A percentile compares a stretch with the other conserved stretches of the same genome.
phyloP scores from a whole-genome alignment of 1,284 basidiomycete genomes.

The Cutaneotrichosporon mucoides region DNA sequence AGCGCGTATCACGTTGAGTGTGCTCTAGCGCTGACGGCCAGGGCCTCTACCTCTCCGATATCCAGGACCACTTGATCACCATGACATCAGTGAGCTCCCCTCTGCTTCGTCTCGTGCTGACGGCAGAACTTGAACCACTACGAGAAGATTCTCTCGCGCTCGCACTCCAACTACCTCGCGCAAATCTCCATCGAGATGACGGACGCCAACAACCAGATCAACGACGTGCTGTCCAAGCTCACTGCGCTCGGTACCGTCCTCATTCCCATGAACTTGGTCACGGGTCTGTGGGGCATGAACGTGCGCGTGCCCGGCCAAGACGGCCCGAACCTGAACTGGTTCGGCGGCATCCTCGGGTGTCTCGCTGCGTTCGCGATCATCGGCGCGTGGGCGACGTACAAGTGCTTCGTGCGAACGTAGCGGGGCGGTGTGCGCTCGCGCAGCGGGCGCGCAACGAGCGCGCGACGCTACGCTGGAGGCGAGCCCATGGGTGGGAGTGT shows the following conservation, averaged over 20 bases:
- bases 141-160: slow-evolving; percentile 96
- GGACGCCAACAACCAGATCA: slow-evolving; percentile 99
- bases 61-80: slow-evolving; percentile 96
- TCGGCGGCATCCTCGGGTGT: slow-evolving; percentile 70
- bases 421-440: too few species aligned
- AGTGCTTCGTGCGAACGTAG: slow-evolving; percentile 10
- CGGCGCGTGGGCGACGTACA: slow-evolving; percentile 68
- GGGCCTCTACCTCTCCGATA: slow-evolving; percentile 92
- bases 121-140: slow-evolving; percentile 98
- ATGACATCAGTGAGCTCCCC: too few species aligned
- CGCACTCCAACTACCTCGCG: slow-evolving; percentile 96
- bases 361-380: slow-evolving; percentile 72
- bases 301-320: slow-evolving; percentile 69
- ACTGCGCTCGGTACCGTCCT: slow-evolving; percentile 97
- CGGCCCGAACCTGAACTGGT: slow-evolving; percentile 61
- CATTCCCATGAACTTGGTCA: slow-evolving; percentile 93
- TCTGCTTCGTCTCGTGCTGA: too few species aligned
- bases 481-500: too few species aligned
- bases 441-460: too few species aligned
- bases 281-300: slow-evolving; percentile 58
- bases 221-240: slow-evolving; percentile 97
- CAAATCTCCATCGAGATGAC: slow-evolving; percentile 99
- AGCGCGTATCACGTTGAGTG: too few species aligned
- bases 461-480: too few species aligned
- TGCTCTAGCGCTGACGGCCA: slow-evolving; percentile 46